phyloP scores from a whole-genome alignment of 139 green algal genomes.

The Chlorella sp. region DNA sequence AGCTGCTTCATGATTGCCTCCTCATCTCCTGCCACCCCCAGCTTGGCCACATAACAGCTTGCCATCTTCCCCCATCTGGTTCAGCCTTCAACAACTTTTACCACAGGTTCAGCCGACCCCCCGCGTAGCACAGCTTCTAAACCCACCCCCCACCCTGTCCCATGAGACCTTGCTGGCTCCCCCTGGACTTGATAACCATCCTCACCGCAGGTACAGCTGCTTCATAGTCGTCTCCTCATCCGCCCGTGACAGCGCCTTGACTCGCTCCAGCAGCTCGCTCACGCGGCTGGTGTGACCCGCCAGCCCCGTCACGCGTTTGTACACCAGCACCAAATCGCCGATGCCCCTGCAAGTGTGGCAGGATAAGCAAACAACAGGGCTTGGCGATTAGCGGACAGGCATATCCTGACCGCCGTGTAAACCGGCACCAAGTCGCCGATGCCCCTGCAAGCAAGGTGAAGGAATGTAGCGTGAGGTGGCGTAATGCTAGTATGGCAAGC shows the following conservation, averaged over 20 bases:
- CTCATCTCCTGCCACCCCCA: too few relatives aligned
- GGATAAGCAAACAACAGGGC: neutral
- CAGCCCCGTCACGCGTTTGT: slow-evolving; percentile 94
- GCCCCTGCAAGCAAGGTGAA: slow-evolving; percentile 48
- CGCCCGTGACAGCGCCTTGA: slow-evolving; percentile 24
- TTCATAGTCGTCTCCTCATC: slow-evolving; percentile 17
- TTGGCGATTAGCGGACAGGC: neutral
- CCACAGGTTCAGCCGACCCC: too few relatives aligned
- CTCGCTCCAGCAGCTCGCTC: slow-evolving; percentile 91
- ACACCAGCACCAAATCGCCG: slow-evolving; percentile 95
- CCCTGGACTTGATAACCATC: neutral
- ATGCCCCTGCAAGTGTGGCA: slow-evolving; percentile 65
- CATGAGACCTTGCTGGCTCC: too few relatives aligned
- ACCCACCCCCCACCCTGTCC: too few relatives aligned
- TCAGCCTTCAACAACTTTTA: too few relatives aligned
- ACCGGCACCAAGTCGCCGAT: slow-evolving; percentile 95
- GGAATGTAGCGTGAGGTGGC: neutral
- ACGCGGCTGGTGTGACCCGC: slow-evolving; percentile 90
- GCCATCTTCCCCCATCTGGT: too few relatives aligned
- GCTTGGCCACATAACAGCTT: too few relatives aligned
- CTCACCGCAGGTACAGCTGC: slow-evolving; percentile 29
- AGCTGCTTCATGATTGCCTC: neutral
- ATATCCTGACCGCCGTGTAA: slow-evolving; percentile 76
- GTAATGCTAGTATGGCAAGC: slow-evolving; percentile 25
- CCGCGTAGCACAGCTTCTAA: too few relatives aligned